These are phyloP conservation scores for Diphasiastrum complanatum DNA, from an alignment of 83 land plant genomes.

Conservation along the genomic window DNA sequence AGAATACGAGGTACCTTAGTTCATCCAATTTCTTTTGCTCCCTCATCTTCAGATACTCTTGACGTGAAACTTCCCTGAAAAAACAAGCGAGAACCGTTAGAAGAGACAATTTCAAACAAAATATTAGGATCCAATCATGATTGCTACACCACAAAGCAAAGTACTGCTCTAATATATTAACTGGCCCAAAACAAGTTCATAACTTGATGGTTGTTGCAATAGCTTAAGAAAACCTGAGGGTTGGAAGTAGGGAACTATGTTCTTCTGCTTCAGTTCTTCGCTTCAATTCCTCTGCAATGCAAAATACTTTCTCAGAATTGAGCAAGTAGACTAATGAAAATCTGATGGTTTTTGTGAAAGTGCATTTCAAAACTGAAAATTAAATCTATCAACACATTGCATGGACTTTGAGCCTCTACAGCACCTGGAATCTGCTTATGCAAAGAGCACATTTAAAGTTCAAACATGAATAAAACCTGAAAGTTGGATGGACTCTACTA, in stretches of 20 bases:
- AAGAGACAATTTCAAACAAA: not conserved
- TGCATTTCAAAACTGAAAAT: too few species aligned
- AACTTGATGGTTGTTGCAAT: too few species aligned
- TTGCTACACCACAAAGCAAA: not conserved
- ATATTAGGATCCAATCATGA: not conserved
- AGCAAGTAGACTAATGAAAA: too few species aligned
- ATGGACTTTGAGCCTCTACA: too few species aligned
- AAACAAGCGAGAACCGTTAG: not conserved
- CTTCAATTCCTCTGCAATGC: conserved; percentile 59
- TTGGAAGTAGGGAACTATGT: conserved; percentile 36
- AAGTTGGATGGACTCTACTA: too few species aligned
- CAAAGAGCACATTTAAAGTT: too few species aligned
- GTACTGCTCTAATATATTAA: too few species aligned
- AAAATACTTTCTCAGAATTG: not conserved
- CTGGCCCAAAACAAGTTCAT: too few species aligned
- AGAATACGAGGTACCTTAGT: conserved; percentile 40
- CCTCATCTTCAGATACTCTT: conserved; percentile 80
- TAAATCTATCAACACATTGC: too few species aligned
- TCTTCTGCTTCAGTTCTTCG: conserved; percentile 71
- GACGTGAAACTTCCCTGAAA: conserved; percentile 73
- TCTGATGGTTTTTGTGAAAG: too few species aligned
- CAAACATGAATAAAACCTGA: too few species aligned
- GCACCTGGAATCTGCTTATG: too few species aligned
- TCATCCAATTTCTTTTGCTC: conserved; percentile 87
- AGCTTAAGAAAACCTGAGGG: conserved; percentile 74